Base-by-base conservation (phyloP, 2,329 filamentous ascomycete genomes). In the Alternaria consortialis region DNA sequence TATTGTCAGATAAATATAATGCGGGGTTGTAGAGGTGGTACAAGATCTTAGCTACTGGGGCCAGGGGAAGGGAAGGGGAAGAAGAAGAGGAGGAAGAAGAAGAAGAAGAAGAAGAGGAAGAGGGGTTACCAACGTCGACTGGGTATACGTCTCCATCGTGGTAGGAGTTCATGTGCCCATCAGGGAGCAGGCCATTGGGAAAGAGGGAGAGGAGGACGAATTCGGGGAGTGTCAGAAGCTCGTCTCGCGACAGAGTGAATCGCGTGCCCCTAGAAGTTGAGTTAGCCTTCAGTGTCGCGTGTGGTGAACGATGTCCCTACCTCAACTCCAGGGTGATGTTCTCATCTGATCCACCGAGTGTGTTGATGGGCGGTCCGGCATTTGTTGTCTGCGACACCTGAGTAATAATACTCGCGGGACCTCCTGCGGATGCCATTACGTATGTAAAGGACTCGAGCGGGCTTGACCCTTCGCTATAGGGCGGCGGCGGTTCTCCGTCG, bases 141-240 rank as follows among this genome's bases (percentile, higher is more conserved):
- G 95, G 93, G 72, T 98, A 96, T 63, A 96, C 91, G 79, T 98
- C 94, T 69, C 91, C 91, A 72, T 98, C 95, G 66, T 93, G 88
- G 78, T 94, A 97, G 53, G 92, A 91, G 75, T 92, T 95, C 88
- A 97, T 92, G 75, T 98, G 94, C 15, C 94, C 94, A 79, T 99
- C 95, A 5, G 95, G 95, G 64, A 99, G 93, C 25, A 99, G 86
- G n/a, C 95, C 95, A 77, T 99, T 99, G 39, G 95, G 95, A 73
- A 99, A 99, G 40, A 99, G 85, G n/a, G 95, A 99, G 40, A 99
- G 84, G 44, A 99, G 86, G 46, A 99, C 95, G 74, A 99, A 99
- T 83, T 99, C 95, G 54, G 95, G 95, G 50, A 99, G 85, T 9
- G 95, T 99, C 66, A 99, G 84, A 53, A 99, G 87, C 80, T 99